Percentiles rank a stretch among this genome's conserved stretches.
These are phyloP conservation scores for Trichoderma hamatum DNA, from an alignment of 2,329 filamentous ascomycete species.

Conservation along the genomic window DNA sequence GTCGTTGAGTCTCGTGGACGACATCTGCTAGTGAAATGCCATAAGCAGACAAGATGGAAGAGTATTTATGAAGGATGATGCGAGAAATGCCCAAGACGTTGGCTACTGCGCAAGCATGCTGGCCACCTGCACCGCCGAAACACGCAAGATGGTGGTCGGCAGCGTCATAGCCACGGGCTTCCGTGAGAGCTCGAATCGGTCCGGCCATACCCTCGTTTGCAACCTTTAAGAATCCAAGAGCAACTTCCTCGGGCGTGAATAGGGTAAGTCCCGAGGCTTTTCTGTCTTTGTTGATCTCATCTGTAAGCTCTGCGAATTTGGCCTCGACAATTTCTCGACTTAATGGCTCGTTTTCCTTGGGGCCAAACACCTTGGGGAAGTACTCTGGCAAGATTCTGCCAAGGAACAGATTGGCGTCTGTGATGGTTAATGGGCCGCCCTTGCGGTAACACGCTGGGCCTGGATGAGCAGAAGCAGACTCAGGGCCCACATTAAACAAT, in stretches of 20 bases:
- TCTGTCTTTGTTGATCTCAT: conserved; percentile 45
- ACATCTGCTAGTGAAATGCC: conserved; percentile 51
- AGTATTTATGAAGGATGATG: conserved; percentile 50
- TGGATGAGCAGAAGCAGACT: conserved; percentile 70
- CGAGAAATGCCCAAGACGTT: conserved; percentile 47
- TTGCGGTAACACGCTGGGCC: conserved; percentile 76
- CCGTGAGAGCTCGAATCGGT: conserved; percentile 42
- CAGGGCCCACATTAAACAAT: conserved; percentile 72
- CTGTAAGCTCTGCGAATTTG: conserved; percentile 48
- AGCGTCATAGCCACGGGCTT: conserved; percentile 42
- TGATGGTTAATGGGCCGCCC: conserved; percentile 70
- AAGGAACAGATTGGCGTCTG: conserved; percentile 71
- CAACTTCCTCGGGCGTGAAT: conserved; percentile 43
- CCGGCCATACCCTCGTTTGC: conserved; percentile 43
- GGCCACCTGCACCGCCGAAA: conserved; percentile 47
- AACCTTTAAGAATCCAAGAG: conserved; percentile 43
- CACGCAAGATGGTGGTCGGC: conserved; percentile 42
- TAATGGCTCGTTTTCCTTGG: conserved; percentile 36
- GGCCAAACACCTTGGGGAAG: conserved; percentile 64
- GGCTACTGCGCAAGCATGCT: conserved; percentile 50
- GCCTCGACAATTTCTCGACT: conserved; percentile 45
- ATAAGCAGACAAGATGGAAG: conserved; percentile 51
- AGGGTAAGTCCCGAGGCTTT: conserved; percentile 32
- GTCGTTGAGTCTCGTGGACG: conserved; percentile 47
- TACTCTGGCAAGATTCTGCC: conserved; percentile 64